Conservation (phyloP, 306 rosid genomes). For the Ochetophila trinervis region DNA sequence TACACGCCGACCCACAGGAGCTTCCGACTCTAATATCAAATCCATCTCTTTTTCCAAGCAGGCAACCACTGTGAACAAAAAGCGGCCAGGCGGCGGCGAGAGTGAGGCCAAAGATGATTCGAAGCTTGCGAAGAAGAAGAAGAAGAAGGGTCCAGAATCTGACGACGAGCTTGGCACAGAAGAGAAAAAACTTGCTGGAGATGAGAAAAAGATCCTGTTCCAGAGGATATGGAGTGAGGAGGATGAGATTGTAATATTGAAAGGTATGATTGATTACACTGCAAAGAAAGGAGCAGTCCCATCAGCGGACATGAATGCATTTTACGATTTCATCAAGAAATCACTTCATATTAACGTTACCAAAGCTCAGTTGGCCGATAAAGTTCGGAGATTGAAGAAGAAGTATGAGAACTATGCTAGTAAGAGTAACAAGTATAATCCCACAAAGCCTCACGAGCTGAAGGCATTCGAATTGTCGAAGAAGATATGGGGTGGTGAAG, state of each 20-base stretch:
- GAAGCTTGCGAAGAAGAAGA: conserved; percentile 45
- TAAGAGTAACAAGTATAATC: conserved; percentile 34
- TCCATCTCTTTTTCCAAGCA: no score
- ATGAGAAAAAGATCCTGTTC: conserved; percentile 35
- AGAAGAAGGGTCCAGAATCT: conserved; percentile 28
- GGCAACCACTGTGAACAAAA: no score
- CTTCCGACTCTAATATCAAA: conserved; percentile 22
- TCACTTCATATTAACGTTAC: conserved; percentile 39
- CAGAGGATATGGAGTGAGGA: conserved; percentile 63
- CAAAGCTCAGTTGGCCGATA: conserved; percentile 38
- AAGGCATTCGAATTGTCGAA: conserved; percentile 44
- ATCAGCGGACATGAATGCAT: conserved; percentile 15
- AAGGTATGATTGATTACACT: conserved; percentile 35
- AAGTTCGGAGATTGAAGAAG: conserved; percentile 55
- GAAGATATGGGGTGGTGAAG: conserved; percentile 51
- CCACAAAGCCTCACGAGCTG: conserved; percentile 36
- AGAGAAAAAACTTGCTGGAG: conserved; percentile 32
- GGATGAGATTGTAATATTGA: conserved; percentile 45
- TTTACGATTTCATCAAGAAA: conserved; percentile 47
- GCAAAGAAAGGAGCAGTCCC: conserved; percentile 39
- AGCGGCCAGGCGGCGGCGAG: conserved; percentile 31
- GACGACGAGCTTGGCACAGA: conserved; percentile 15
- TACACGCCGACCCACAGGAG: not conserved
- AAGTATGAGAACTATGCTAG: conserved; percentile 32
- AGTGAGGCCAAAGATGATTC: conserved; percentile 17